Evolutionary conservation across 345 rosid genomes (phyloP), one percentile per base, ranked within the genome.

Genomic region (Corchorus olitorius): DNA sequence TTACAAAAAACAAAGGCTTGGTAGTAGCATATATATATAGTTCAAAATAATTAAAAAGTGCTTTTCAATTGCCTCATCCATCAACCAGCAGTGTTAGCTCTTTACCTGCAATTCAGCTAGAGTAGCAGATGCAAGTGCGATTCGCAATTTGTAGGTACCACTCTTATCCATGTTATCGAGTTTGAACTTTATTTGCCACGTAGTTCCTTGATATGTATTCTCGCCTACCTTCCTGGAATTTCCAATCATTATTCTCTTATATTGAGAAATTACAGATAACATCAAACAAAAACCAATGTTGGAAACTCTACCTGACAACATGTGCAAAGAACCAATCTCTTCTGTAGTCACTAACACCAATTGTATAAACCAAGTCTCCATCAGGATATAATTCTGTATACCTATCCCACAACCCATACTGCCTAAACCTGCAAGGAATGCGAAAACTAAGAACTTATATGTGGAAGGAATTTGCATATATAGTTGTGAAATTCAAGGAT

Each of bases 271-370:
- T 10, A 35, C n/a, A 53, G 6, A 5, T 66, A 20, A 69, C 35
- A 68, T 52, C 59, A 74, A 64, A 20, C 45, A 15, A 14, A 39
- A 63, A 39, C 15, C 48, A 1, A 27, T 68, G 20, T 50, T 68
- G 15, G 14, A 49, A 68, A 20, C 72, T 48, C 19, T 43, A 49
- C 70, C 99, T 92, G 74, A 89, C 83, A 64, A 89, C 90, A 6
- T 96, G 98, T 63, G 91, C 97, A 61, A 86, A 96, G 87, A 93
- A 92, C 99, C 99, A 92, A 80, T 93, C 98, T 82, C 78, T 91
- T 48, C 79, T 82, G 64, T 89, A 90, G 77, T 96, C 90, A 64
- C 97, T 89, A 54, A 78, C 81, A 41, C 97, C 98, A 27, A 93
- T 73, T 27, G 89, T 90, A 84, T 89, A 96, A 64, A 93, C 86